These are phyloP conservation scores for Neophaeococcomyces mojaviensis DNA, from an alignment of 2,329 filamentous ascomycete genomes.

Conservation along the genomic window DNA sequence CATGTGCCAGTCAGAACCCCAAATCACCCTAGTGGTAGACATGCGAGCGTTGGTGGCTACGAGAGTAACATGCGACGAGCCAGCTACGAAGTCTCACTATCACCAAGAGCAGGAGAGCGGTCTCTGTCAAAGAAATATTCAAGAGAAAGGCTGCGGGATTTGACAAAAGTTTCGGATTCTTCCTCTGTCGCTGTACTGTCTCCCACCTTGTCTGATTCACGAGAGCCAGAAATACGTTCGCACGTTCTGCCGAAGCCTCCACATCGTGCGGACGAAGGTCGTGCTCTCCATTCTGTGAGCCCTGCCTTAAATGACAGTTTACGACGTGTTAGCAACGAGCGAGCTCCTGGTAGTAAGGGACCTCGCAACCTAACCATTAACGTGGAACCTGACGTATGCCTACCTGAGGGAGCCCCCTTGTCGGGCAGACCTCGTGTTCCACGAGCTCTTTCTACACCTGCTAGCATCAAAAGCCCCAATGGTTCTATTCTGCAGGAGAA, in stretches of 20 bases:
- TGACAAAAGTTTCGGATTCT: neutral
- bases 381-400: neutral
- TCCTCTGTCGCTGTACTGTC: neutral
- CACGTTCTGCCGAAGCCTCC: neutral
- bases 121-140: neutral
- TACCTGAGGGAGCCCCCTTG: neutral
- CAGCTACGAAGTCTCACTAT: neutral
- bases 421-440: slow-evolving; percentile 3
- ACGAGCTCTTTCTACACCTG: slow-evolving; percentile 10
- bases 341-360: slow-evolving; percentile 4
- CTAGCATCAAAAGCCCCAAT: slow-evolving; percentile 2
- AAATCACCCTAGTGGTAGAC: neutral
- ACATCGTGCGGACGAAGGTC: neutral
- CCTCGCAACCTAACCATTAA: slow-evolving; percentile 19
- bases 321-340: neutral
- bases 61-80: neutral
- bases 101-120: neutral
- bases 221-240: neutral
- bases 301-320: neutral
- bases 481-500: neutral
- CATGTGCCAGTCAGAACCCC: too few relatives aligned
- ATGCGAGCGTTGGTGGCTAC: neutral
- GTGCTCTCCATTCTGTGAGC: neutral
- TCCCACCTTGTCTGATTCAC: neutral
- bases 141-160: neutral